These are phyloP conservation scores for Solanum corneliomulleri DNA, from an alignment of 257 asterid genomes.

Conservation along the genomic window DNA sequence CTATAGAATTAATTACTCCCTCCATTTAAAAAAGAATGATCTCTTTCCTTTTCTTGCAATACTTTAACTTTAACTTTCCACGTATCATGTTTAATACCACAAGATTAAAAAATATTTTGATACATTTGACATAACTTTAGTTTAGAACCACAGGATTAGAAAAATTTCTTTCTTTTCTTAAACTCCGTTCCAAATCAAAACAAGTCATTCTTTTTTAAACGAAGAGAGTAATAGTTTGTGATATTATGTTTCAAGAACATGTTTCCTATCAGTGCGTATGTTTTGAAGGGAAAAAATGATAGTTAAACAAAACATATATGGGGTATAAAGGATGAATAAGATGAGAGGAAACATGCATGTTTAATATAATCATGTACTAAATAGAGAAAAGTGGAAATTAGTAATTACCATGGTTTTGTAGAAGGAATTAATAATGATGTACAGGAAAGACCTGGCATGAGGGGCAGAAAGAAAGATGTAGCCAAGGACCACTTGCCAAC, in stretches of 20 bases:
- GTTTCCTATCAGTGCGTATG: background rate
- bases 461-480: background rate
- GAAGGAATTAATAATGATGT: background rate
- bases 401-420: background rate
- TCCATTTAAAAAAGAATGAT: no score
- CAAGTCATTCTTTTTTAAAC: no score
- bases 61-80: no score
- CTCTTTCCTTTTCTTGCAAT: no score
- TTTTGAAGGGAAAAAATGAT: background rate
- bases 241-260: background rate
- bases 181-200: no score
- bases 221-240: background rate
- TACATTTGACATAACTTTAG: no score
- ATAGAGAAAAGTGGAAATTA: background rate
- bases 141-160: no score
- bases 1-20: background rate
- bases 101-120: no score
- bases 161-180: no score
- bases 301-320: background rate
- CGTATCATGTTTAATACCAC: no score
- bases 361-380: background rate
- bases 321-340: background rate
- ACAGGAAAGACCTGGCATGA: background rate
- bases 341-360: background rate
- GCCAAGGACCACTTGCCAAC: constrained; percentile 5